These are phyloP conservation scores for Dendrothele bispora DNA, from an alignment of 768 basidiomycete genomes.

Conservation along the genomic window DNA sequence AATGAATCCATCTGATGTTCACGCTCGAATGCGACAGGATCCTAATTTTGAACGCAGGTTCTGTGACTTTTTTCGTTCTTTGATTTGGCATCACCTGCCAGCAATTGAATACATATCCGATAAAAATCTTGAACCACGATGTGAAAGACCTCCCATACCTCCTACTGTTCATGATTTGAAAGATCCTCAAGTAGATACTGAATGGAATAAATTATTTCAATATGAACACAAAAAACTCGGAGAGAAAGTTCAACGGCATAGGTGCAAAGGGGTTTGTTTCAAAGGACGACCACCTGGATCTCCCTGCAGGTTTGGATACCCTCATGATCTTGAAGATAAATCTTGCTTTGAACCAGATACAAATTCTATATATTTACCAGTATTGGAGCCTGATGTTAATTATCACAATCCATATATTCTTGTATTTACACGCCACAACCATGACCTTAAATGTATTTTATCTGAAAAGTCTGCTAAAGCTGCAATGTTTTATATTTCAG, in stretches of 20 bases:
- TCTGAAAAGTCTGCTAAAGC: constrained; percentile 33
- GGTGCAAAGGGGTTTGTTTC: not conserved
- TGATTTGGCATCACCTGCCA: constrained; percentile 30
- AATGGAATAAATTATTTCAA: constrained; percentile 24
- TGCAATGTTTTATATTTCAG: constrained; percentile 34
- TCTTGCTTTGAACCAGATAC: constrained; percentile 28
- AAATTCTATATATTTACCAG: constrained; percentile 28
- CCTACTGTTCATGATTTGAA: no score
- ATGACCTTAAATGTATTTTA: constrained; percentile 33
- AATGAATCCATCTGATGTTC: constrained; percentile 30
- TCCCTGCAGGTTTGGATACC: constrained; percentile 30
- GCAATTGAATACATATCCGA: constrained; percentile 18
- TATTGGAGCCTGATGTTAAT: constrained; percentile 27
- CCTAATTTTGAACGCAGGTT: constrained; percentile 18
- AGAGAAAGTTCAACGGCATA: not conserved
- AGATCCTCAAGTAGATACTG: not conserved
- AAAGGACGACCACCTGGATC: not conserved
- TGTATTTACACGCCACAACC: constrained; percentile 32
- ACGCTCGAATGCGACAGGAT: constrained; percentile 15
- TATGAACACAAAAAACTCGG: constrained; percentile 21
- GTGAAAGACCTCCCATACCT: constrained; percentile 20
- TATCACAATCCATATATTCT: constrained; percentile 32
- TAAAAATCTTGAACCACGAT: constrained; percentile 20
- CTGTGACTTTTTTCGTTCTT: constrained; percentile 29
- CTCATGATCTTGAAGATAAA: constrained; percentile 27